Evolutionary conservation across 345 rosid species (phyloP).

Genomic region (Acer negundo): DNA sequence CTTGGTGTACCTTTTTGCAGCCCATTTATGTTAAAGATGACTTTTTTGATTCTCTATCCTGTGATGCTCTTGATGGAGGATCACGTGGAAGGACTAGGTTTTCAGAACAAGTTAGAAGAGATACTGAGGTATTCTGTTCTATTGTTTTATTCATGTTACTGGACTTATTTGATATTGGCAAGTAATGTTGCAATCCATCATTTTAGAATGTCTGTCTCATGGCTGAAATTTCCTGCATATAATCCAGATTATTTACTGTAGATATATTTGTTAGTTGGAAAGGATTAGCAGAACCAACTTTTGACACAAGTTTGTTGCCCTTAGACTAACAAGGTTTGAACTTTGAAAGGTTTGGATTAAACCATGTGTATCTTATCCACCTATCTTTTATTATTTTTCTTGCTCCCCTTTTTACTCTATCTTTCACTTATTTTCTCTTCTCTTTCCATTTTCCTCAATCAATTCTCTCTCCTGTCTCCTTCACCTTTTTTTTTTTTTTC

Average conservation of each 20-base stretch:
- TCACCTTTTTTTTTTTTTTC: neutral
- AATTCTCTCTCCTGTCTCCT: neutral
- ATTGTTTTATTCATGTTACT: constrained; percentile 3
- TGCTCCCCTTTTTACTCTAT: neutral
- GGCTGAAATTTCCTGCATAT: neutral
- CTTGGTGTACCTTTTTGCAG: constrained; percentile 28
- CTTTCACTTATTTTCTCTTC: neutral
- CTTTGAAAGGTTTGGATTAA: neutral
- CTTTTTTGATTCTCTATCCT: constrained; percentile 58
- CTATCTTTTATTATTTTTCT: too few relatives aligned
- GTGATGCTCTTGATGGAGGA: constrained; percentile 35
- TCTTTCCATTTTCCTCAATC: neutral
- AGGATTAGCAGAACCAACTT: neutral
- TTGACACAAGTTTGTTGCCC: neutral
- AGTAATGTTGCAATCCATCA: neutral
- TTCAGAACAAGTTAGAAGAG: constrained; percentile 52
- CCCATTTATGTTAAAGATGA: constrained; percentile 57
- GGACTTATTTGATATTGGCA: neutral
- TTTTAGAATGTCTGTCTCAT: constrained; percentile 3
- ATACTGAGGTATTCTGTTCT: constrained; percentile 43
- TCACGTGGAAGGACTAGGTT: constrained; percentile 49
- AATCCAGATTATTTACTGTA: neutral
- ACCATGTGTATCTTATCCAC: neutral
- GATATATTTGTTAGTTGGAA: neutral
- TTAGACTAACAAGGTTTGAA: neutral